Conservation (phyloP, 2,329 filamentous ascomycete species). For the Aspergillus hortae region DNA sequence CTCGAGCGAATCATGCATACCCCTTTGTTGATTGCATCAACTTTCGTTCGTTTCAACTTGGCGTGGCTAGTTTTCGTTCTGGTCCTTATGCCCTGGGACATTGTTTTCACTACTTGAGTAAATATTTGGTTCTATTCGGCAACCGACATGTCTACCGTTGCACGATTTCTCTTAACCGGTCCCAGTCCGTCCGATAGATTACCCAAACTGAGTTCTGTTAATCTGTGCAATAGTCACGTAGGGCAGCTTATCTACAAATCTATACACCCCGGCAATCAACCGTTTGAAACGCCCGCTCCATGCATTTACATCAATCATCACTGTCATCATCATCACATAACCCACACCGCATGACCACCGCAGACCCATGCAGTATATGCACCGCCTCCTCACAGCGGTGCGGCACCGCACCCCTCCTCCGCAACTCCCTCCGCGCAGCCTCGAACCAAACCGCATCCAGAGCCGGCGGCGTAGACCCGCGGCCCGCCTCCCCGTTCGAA, state of each 20-base stretch:
- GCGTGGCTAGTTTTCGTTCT: conserved; percentile 20
- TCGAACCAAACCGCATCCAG: conserved; percentile 23
- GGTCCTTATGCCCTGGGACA: conserved; percentile 1
- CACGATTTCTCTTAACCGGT: background rate
- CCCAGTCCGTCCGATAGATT: background rate
- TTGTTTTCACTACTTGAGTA: background rate
- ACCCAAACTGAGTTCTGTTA: no score
- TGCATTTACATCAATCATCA: background rate
- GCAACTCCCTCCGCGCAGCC: conserved; percentile 20
- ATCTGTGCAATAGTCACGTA: no score
- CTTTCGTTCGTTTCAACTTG: conserved; percentile 12
- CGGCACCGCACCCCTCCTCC: conserved; percentile 16
- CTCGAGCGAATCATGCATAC: conserved; percentile 19
- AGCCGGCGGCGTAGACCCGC: background rate
- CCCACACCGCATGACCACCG: conserved; percentile 15
- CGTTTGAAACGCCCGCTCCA: background rate
- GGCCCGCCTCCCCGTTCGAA: background rate
- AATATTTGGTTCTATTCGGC: conserved; percentile 1
- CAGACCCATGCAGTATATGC: conserved; percentile 19
- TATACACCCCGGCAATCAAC: no score
- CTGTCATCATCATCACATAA: conserved; percentile 12
- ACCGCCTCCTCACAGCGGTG: conserved; percentile 17
- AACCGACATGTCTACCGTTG: background rate
- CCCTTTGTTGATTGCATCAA: conserved; percentile 10
- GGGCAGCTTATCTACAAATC: no score